phyloP scores from a whole-genome alignment of 139 green algal species.

The Picochlorum sp. region DNA sequence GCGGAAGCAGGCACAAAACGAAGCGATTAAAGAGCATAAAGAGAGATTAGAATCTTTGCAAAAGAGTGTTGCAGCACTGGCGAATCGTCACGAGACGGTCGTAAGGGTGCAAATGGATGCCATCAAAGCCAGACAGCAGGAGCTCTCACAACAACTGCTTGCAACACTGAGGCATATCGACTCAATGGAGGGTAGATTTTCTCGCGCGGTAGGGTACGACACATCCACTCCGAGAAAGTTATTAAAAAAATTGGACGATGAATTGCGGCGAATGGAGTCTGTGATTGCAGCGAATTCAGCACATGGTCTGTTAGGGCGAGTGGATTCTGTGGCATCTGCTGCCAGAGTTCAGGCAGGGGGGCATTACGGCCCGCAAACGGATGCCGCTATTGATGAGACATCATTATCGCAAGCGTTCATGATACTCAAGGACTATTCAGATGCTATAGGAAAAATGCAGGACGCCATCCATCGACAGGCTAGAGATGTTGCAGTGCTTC shows the following conservation, averaged over 20 bases:
- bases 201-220: constrained; percentile 20
- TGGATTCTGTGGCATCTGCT: constrained; percentile 21
- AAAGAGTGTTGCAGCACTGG: constrained; percentile 21
- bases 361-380: background rate
- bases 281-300: constrained; percentile 10
- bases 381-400: constrained; percentile 17
- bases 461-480: constrained; percentile 20
- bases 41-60: constrained; percentile 25
- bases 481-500: constrained; percentile 30
- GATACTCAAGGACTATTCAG: constrained; percentile 17
- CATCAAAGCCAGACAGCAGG: constrained; percentile 20
- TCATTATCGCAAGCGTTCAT: constrained; percentile 25
- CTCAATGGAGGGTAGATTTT: constrained; percentile 38
- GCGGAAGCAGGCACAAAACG: constrained; percentile 32
- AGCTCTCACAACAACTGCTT: constrained; percentile 25
- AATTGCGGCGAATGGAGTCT: constrained; percentile 24
- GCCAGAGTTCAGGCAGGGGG: constrained; percentile 24
- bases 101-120: constrained; percentile 23
- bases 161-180: constrained; percentile 26
- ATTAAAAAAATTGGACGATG: constrained; percentile 11
- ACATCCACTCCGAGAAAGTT: background rate
- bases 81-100: constrained; percentile 20
- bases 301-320: constrained; percentile 14
- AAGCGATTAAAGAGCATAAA: constrained; percentile 32
- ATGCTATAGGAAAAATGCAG: constrained; percentile 22